Percentiles rank a stretch among this genome's conserved stretches.
These are phyloP conservation scores for Sparassis latifolia DNA, from an alignment of 1,284 basidiomycete species.

Conservation along the genomic window DNA sequence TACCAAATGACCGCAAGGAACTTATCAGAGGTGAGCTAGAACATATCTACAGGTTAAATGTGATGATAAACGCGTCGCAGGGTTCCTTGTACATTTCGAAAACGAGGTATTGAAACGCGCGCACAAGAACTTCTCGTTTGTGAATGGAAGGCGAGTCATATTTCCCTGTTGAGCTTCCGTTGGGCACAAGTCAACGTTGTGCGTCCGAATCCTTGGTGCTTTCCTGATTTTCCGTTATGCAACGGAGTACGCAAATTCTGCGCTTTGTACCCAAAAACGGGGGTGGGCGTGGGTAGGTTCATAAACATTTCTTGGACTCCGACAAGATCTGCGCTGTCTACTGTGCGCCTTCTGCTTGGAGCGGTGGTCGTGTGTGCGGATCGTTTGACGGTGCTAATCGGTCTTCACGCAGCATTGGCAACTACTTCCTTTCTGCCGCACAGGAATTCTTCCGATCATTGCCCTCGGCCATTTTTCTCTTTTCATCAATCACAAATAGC, in stretches of 20 bases:
- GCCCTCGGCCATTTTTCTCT: constrained; percentile 92
- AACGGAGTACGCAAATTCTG: no score
- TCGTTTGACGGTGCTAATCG: no score
- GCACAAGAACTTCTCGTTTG: constrained; percentile 88
- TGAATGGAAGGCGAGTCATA: constrained; percentile 62
- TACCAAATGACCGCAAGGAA: constrained; percentile 90
- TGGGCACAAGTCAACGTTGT: no score
- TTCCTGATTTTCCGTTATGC: no score
- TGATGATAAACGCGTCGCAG: constrained; percentile 30
- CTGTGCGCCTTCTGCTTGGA: no score
- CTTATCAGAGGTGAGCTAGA: constrained; percentile 63
- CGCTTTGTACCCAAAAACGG: no score
- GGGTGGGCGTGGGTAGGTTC: no score
- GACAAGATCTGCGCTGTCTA: no score
- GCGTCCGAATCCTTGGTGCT: no score
- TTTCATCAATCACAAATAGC: constrained; percentile 87
- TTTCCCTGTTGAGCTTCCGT: no score
- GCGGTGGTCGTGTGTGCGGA: no score
- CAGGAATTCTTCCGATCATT: constrained; percentile 84
- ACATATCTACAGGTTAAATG: background rate
- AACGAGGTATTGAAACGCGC: constrained; percentile 81
- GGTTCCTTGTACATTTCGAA: constrained; percentile 88
- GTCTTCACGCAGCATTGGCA: constrained; percentile 57
- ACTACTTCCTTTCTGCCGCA: constrained; percentile 85
- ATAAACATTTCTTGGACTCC: no score